Conservation (phyloP, 148 eudicot genomes). For the Silene uniflora region DNA sequence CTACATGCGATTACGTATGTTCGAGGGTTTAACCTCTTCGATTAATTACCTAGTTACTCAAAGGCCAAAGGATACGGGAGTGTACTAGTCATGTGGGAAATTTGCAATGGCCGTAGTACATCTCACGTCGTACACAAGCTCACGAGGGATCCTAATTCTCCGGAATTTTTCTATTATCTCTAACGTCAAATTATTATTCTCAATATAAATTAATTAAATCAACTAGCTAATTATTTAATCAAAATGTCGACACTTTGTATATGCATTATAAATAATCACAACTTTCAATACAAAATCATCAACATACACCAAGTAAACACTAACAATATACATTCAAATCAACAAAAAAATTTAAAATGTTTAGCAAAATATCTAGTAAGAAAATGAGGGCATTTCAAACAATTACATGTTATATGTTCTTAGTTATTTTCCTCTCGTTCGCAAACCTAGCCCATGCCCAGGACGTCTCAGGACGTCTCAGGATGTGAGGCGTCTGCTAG, state of each 20-base stretch:
- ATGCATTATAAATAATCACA: constrained; percentile 6
- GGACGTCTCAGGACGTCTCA: constrained; percentile 17
- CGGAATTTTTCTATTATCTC: neutral
- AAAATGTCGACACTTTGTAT: neutral
- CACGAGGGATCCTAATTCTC: constrained; percentile 1
- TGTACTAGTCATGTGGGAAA: constrained; percentile 8
- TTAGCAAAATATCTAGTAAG: constrained; percentile 12
- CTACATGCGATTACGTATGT: too few relatives aligned
- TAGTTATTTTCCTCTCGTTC: constrained; percentile 12
- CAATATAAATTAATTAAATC: neutral
- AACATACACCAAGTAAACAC: neutral
- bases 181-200: neutral
- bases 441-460: neutral
- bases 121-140: constrained; percentile 13
- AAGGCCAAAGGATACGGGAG: neutral
- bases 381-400: constrained; percentile 19
- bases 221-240: neutral
- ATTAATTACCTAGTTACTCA: neutral
- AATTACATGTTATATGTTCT: constrained; percentile 3
- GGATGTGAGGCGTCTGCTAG: constrained; percentile 23
- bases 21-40: too few relatives aligned
- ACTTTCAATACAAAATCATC: constrained; percentile 2
- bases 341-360: neutral
- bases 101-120: neutral
- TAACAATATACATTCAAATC: neutral